Percentiles rank a stretch among this genome's conserved stretches.
Evolutionary conservation across 2,329 filamentous ascomycete species (phyloP).

Genomic region (Penicillium thymicola): DNA sequence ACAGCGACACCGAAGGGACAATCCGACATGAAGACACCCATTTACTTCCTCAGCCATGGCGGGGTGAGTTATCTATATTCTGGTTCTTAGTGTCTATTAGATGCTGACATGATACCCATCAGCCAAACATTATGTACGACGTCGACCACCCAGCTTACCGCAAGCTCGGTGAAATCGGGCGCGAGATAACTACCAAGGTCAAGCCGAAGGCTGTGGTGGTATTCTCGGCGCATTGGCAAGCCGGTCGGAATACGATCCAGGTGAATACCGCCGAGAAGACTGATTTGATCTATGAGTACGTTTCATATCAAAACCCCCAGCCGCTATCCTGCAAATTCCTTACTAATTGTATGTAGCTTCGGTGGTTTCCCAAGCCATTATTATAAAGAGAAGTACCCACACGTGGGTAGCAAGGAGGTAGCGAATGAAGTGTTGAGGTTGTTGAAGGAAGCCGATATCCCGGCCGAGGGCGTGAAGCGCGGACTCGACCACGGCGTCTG

Average conservation of each 20-base stretch:
- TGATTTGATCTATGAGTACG: constrained; percentile 67
- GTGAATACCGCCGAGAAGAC: constrained; percentile 64
- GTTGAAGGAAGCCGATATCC: constrained; percentile 57
- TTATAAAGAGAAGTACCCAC: constrained; percentile 65
- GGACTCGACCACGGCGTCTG: constrained; percentile 76
- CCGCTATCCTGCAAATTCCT: no score
- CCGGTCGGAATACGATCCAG: constrained; percentile 52
- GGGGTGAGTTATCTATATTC: constrained; percentile 33
- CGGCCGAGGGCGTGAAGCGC: constrained; percentile 57
- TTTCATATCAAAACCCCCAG: neutral
- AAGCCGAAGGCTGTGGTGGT: constrained; percentile 71
- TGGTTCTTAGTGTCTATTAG: neutral
- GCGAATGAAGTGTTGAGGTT: constrained; percentile 57
- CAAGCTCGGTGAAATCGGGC: constrained; percentile 62
- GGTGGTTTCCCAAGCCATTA: constrained; percentile 69
- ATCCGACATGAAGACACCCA: constrained; percentile 41
- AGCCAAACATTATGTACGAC: constrained; percentile 67
- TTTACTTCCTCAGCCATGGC: constrained; percentile 54
- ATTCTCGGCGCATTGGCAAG: constrained; percentile 77
- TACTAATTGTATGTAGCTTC: constrained; percentile 49
- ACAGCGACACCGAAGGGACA: neutral
- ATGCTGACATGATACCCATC: neutral
- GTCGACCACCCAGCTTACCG: constrained; percentile 64
- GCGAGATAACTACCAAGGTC: constrained; percentile 66
- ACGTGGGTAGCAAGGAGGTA: constrained; percentile 59